These are phyloP conservation scores for Pneumocystis canis DNA, from an alignment of 1,139 yeast species.

Conservation along the genomic window DNA sequence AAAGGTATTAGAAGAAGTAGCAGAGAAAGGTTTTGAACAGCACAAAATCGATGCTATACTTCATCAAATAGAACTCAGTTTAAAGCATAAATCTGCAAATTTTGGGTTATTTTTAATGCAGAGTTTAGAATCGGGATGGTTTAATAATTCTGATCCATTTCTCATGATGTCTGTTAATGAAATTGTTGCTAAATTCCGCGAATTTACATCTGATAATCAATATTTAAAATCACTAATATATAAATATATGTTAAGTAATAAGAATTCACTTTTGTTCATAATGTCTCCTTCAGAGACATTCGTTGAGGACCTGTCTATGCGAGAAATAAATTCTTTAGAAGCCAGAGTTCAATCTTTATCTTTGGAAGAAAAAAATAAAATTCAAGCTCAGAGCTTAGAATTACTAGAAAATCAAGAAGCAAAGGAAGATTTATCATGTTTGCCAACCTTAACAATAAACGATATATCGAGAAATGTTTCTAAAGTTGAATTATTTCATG, in stretches of 20 bases:
- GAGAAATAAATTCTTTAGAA: constrained; percentile 43
- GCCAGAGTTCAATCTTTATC: constrained; percentile 33
- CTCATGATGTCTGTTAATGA: constrained; percentile 50
- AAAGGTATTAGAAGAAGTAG: constrained; percentile 25
- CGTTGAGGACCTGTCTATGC: constrained; percentile 34
- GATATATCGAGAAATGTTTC: constrained; percentile 59
- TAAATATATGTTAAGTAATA: constrained; percentile 34
- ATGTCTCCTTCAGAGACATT: constrained; percentile 58
- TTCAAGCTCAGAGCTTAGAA: constrained; percentile 44
- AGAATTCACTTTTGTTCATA: constrained; percentile 52
- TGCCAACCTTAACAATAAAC: constrained; percentile 57
- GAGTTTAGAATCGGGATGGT: constrained; percentile 69
- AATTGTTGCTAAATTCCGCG: constrained; percentile 43
- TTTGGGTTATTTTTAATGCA: constrained; percentile 73
- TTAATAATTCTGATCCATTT: constrained; percentile 62
- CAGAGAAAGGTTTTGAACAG: constrained; percentile 34
- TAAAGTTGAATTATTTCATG: constrained; percentile 23
- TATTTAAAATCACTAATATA: constrained; percentile 41
- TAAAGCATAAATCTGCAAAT: constrained; percentile 77
- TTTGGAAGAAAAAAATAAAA: constrained; percentile 42
- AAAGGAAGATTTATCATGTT: constrained; percentile 56
- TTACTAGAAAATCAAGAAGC: constrained; percentile 51
- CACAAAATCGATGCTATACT: constrained; percentile 67
- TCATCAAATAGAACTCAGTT: constrained; percentile 71
- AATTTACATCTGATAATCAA: constrained; percentile 45